These are phyloP conservation scores for Epichloe gansuensis DNA, from an alignment of 2,329 filamentous ascomycete genomes.

Conservation along the genomic window DNA sequence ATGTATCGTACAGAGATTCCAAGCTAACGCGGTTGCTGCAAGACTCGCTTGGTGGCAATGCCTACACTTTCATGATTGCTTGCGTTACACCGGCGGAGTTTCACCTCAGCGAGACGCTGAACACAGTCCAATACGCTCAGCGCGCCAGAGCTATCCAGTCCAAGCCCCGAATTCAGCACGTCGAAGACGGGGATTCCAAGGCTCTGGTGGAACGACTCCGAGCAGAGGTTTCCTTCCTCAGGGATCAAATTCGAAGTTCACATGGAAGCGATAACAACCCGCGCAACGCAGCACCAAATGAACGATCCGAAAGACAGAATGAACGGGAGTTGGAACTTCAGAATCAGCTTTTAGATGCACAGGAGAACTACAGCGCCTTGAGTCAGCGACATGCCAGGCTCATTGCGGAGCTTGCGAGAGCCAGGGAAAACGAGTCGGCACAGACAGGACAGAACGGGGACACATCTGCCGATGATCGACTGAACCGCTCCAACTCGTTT, in stretches of 20 bases:
- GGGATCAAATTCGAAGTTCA: conserved; percentile 84
- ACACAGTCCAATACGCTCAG: conserved; percentile 95
- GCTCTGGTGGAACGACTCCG: conserved; percentile 87
- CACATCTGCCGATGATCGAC: conserved; percentile 64
- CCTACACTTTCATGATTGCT: conserved; percentile 98
- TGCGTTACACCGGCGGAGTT: conserved; percentile 96
- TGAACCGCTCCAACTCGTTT: conserved; percentile 93
- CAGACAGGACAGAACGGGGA: conserved; percentile 44
- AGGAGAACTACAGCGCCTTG: conserved; percentile 88
- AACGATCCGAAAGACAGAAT: conserved; percentile 65
- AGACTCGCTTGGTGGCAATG: conserved; percentile 91
- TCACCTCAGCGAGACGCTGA: conserved; percentile 91
- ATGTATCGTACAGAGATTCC: conserved; percentile 98
- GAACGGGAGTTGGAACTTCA: conserved; percentile 85
- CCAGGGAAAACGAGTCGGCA: conserved; percentile 55
- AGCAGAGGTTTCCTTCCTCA: conserved; percentile 83
- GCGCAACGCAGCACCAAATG: conserved; percentile 41
- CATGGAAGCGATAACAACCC: conserved; percentile 48
- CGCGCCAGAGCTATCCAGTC: conserved; percentile 92
- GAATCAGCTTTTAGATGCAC: conserved; percentile 80
- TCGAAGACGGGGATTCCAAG: conserved; percentile 89
- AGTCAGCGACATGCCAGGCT: conserved; percentile 91
- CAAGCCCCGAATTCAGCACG: conserved; percentile 89
- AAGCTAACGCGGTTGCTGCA: conserved; percentile 88
- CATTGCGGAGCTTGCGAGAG: conserved; percentile 84